These are phyloP conservation scores for Monilinia laxa DNA, from an alignment of 2,329 filamentous ascomycete species.

Conservation along the genomic window DNA sequence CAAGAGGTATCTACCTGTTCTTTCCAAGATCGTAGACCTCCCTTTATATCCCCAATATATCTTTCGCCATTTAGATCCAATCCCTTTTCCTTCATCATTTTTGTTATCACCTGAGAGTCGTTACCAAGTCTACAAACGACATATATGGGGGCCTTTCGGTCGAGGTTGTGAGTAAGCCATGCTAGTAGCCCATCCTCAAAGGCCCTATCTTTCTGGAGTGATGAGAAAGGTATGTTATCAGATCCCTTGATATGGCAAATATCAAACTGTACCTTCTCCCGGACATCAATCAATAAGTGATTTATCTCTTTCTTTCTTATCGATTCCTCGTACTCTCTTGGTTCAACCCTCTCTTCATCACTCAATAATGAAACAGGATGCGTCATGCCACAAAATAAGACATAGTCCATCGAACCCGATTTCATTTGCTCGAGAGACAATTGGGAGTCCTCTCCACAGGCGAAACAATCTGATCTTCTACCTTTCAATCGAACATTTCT, in stretches of 20 bases:
- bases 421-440: constrained; percentile 63
- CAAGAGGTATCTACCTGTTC: constrained; percentile 60
- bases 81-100: constrained; percentile 60
- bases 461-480: constrained; percentile 68
- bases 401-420: constrained; percentile 73
- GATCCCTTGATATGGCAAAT: constrained; percentile 75
- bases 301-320: constrained; percentile 33
- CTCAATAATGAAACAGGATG: constrained; percentile 55
- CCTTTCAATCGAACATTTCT: constrained; percentile 72
- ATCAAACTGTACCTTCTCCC: constrained; percentile 81
- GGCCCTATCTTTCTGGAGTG: constrained; percentile 41
- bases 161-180: constrained; percentile 46
- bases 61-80: constrained; percentile 49
- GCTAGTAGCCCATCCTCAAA: constrained; percentile 26
- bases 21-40: constrained; percentile 73
- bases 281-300: constrained; percentile 74
- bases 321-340: constrained; percentile 52
- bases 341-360: constrained; percentile 66
- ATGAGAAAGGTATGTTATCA: constrained; percentile 70
- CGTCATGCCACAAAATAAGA: constrained; percentile 75
- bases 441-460: constrained; percentile 65
- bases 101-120: constrained; percentile 71
- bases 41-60: constrained; percentile 68
- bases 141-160: constrained; percentile 58
- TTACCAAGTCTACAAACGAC: constrained; percentile 74